Evolutionary conservation across 2,329 filamentous ascomycete species (phyloP), one percentile per base, ranked within the genome.

Genomic region (Monosporascus sp.): DNA sequence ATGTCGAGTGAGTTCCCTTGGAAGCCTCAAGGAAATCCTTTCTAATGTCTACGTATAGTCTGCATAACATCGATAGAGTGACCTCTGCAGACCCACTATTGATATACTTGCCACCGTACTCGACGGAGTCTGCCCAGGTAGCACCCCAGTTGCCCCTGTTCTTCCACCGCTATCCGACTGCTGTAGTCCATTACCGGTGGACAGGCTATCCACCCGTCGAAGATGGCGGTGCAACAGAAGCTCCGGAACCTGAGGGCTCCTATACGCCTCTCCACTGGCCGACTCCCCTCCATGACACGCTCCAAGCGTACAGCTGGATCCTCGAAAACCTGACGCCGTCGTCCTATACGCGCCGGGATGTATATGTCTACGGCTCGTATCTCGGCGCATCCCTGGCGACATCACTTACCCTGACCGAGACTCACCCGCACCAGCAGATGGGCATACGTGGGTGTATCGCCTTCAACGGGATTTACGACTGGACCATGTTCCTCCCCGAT

Each of bases 391-490:
- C 76, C 15, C 70, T 86, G 7, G 83, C 81, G 27, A 70, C 76
- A 15, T 77, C 80, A 1, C 70, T 86, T 3, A 77, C 82, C 8
- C 66, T 86, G 44, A 85, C 81, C 2, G 81, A 85, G 63, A 69
- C 75, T 1, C 70, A 74, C 45, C 59, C 68, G 2, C 69, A 77
- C 51, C 60, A 68, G 15, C 67, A 61, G 34, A 72, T 80, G 61
- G 72, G 70, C 39, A 70, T 85, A 44, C 73, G 78, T 9, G 82
- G 82, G 7, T 65, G 84, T 34, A 68, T 82, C 17, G 74, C 76
- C 7, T 78, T 78, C 65, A 82, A 86, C 57, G 83, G 81, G 42
- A 74, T 86, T 53, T 86, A 83, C 68, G 79, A 86, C 68, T 86
- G 83, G 83, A 82, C 81, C 52, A 79, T 73, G 64, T 81, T 84